phyloP scores from a whole-genome alignment of 1,284 basidiomycete genomes.

The Sphagnurus paluster region DNA sequence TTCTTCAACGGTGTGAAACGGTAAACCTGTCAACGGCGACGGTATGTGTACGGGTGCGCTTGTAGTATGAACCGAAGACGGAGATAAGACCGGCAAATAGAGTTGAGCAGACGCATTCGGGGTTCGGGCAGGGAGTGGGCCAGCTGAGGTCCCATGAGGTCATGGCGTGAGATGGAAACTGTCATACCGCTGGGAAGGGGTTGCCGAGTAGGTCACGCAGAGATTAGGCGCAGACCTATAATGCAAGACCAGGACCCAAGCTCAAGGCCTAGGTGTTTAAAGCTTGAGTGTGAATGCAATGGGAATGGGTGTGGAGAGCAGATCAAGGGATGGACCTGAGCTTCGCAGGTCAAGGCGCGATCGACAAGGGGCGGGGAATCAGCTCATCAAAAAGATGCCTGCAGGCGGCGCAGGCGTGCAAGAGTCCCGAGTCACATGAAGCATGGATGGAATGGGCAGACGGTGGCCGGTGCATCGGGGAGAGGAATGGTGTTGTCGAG shows the following conservation, averaged over 20 bases:
- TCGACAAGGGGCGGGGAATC: background rate
- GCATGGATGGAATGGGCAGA: background rate
- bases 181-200: slow-evolving; percentile 5
- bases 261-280: background rate
- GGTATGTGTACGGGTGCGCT: no score
- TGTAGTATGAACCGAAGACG: no score
- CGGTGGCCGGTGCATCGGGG: background rate
- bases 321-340: background rate
- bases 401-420: background rate
- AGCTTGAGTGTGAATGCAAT: no score
- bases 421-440: background rate
- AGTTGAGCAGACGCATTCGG: background rate
- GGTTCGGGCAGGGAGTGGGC: background rate
- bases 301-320: background rate
- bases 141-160: background rate
- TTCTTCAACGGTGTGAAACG: no score
- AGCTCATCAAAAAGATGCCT: background rate
- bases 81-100: background rate
- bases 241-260: no score
- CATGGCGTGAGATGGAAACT: slow-evolving; percentile 15
- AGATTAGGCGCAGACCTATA: no score
- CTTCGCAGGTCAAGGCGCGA: background rate
- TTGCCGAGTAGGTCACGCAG: no score
- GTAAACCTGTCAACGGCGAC: no score
- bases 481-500: slow-evolving; percentile 3